Percentiles rank a stretch among this genome's conserved stretches.
Conservation (phyloP, 345 rosid genomes). For the Salix brachista region DNA sequence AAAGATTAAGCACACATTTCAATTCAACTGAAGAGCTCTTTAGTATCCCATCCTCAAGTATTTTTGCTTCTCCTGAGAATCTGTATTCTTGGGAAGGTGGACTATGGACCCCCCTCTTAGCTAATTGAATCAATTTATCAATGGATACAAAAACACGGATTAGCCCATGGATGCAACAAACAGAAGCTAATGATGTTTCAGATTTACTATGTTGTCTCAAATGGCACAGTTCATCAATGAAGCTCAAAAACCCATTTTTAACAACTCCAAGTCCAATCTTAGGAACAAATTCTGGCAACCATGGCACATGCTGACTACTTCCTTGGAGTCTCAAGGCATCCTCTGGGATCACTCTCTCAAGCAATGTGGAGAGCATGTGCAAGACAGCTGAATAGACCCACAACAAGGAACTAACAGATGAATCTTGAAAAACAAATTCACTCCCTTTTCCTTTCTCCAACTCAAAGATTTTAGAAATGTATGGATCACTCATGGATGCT, state of each 20-base stretch:
- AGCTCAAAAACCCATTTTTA: conserved; percentile 52
- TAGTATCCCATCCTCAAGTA: conserved; percentile 63
- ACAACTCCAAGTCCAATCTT: conserved; percentile 75
- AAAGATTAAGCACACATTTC: conserved; percentile 39
- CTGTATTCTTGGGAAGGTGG: conserved; percentile 32
- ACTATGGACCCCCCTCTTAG: conserved; percentile 32
- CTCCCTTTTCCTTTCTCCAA: conserved; percentile 26
- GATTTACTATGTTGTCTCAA: conserved; percentile 45
- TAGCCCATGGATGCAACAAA: conserved; percentile 64
- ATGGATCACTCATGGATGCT: conserved; percentile 30
- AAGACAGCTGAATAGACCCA: conserved; percentile 67
- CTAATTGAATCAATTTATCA: conserved; percentile 58
- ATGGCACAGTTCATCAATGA: conserved; percentile 47
- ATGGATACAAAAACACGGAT: conserved; percentile 36
- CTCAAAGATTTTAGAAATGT: conserved; percentile 36
- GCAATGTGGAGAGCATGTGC: conserved; percentile 62
- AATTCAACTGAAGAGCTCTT: conserved; percentile 46
- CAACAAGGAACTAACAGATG: conserved; percentile 42
- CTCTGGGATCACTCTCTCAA: conserved; percentile 54
- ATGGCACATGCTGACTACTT: conserved; percentile 41
- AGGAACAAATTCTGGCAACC: conserved; percentile 87
- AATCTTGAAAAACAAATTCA: conserved; percentile 24
- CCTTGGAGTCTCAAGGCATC: conserved; percentile 20
- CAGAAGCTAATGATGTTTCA: conserved; percentile 65
- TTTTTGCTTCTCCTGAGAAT: conserved; percentile 46